Base-by-base conservation (phyloP, 768 basidiomycete genomes). In the Udeniomyces megalosporus region DNA sequence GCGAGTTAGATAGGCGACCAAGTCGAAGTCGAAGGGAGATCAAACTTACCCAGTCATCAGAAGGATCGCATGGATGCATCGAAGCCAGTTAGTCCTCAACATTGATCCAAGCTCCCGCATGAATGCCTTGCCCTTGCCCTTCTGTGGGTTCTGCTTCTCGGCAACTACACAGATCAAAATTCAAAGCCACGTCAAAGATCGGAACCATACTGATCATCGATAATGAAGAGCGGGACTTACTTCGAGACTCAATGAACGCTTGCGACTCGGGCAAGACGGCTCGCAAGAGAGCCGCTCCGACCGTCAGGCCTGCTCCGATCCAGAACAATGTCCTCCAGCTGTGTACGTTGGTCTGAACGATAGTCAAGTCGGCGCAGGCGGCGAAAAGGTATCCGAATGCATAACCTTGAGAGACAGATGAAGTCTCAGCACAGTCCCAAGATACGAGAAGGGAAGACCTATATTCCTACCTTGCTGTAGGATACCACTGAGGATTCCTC, bases 281-380 rank as follows among this genome's bases (percentile, higher is more conserved):
- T 22, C 89, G 79, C 59, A 91, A 62, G 3, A 76, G 17, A 42
- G 10, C 38, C 38, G 38, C 38, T 8, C 38, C 38, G 10, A 65
- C 32, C 1, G 28, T 20, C 24, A 58, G 45, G 2, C 45, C 55
- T 11, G 61, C 26, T 35, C 54, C 85, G 44, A 82, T 79, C 82
- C 85, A 95, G 77, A 92, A 93, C 20, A 95, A 74, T 3, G 79
- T 74, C 42, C 89, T 77, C 91, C 91, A 93, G 47, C 76, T 74
- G 34, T 69, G 76, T 71, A 1, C 77, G 73, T 28, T 67, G 24
- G 68, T 51, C n/a, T 72, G 69, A 11, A 76, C 75, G 45, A 73
- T 45, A 7, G 64, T 62, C 38, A 67, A 61, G 60, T 67, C 67
- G 24, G 65, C 53, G 49, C 66, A 58, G 28, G 31, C 49, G 24